phyloP scores from a whole-genome alignment of 2,329 filamentous ascomycete genomes.

The Alternaria postmessia region DNA sequence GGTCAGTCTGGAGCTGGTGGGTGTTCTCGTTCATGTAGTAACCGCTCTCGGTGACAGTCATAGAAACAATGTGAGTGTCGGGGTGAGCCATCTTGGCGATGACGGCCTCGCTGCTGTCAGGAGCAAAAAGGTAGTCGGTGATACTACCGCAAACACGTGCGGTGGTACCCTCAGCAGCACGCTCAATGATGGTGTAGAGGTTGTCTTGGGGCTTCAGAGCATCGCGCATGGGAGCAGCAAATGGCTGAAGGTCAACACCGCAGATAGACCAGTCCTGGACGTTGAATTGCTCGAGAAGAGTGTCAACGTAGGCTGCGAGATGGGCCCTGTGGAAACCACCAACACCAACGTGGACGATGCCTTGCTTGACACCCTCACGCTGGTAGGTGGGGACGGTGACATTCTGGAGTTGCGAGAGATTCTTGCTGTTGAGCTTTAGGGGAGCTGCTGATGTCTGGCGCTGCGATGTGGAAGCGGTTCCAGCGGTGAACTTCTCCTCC shows the following conservation, averaged over 20 bases:
- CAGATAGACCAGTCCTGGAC: conserved; percentile 41
- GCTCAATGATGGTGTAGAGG: conserved; percentile 41
- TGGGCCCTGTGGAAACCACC: conserved; percentile 42
- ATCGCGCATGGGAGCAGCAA: conserved; percentile 37
- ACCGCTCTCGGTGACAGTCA: conserved; percentile 42
- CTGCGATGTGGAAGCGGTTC: background rate
- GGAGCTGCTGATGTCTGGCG: conserved; percentile 5
- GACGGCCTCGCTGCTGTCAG: conserved; percentile 38
- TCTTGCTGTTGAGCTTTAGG: conserved; percentile 30
- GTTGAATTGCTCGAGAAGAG: conserved; percentile 35
- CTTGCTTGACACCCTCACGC: conserved; percentile 35
- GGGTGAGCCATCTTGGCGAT: conserved; percentile 41
- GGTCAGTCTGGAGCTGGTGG: conserved; percentile 35
- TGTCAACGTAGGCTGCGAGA: conserved; percentile 39
- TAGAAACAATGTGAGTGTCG: conserved; percentile 41
- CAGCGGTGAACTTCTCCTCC: conserved; percentile 10
- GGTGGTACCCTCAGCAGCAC: conserved; percentile 30
- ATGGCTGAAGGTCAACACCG: conserved; percentile 39
- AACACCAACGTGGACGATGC: conserved; percentile 41
- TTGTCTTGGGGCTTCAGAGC: conserved; percentile 36
- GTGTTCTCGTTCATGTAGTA: conserved; percentile 45
- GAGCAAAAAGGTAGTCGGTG: conserved; percentile 41
- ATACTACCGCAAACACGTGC: conserved; percentile 38
- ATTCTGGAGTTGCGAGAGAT: conserved; percentile 30
- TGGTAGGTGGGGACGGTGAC: conserved; percentile 36